Evolutionary conservation across 768 basidiomycete genomes (phyloP).

Genomic region (Podaxis mareebaensis): DNA sequence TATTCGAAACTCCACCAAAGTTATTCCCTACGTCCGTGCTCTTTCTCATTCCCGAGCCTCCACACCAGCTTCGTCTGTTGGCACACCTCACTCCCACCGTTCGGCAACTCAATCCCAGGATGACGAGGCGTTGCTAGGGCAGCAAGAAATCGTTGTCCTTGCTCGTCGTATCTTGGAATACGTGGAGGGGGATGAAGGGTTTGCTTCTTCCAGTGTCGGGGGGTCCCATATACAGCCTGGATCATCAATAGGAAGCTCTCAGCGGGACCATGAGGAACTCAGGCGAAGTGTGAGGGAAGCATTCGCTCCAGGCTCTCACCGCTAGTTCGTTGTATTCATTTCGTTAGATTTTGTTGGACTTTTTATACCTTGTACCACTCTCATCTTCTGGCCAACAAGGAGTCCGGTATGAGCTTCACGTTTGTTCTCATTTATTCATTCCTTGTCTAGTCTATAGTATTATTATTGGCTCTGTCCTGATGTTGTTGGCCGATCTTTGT

Average conservation of each 20-base stretch:
- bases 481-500: conserved; percentile 1
- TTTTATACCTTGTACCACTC: conserved; percentile 17
- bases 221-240: conserved; percentile 71
- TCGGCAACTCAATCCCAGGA: conserved; percentile 67
- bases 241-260: conserved; percentile 65
- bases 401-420: conserved; percentile 18
- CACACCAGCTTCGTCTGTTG: conserved; percentile 71
- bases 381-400: conserved; percentile 7
- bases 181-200: conserved; percentile 73
- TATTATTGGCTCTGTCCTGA: conserved; percentile 9
- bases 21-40: conserved; percentile 85
- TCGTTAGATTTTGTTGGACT: conserved; percentile 18
- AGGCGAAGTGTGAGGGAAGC: conserved; percentile 83
- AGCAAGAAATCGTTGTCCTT: conserved; percentile 87
- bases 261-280: conserved; percentile 77
- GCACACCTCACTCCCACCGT: conserved; percentile 70
- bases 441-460: conserved; percentile 13
- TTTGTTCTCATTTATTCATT: conserved; percentile 16
- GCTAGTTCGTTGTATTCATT: conserved; percentile 30
- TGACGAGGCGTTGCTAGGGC: conserved; percentile 76
- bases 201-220: conserved; percentile 58
- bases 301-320: conserved; percentile 65
- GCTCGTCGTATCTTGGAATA: conserved; percentile 85
- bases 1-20: conserved; percentile 79
- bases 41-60: conserved; percentile 73